Evolutionary conservation across 2,329 filamentous ascomycete species (phyloP).

Genomic region (Metarhizium humberi): DNA sequence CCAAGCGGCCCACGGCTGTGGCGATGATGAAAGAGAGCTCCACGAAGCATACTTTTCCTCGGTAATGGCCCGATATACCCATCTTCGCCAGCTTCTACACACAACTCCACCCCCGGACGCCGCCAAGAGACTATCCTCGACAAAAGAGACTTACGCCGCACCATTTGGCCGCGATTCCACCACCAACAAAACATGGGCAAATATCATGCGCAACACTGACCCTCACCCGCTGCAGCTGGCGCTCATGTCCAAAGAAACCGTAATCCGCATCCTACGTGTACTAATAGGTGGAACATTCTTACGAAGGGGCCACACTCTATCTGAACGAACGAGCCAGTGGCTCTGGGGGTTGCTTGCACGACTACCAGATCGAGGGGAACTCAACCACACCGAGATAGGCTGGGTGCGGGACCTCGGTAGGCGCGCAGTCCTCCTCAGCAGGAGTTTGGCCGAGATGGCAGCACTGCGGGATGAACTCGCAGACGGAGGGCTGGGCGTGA

Average conservation of each 20-base stretch:
- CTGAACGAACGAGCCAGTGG: slow-evolving; percentile 68
- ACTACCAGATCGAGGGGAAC: slow-evolving; percentile 62
- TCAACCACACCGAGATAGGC: slow-evolving; percentile 67
- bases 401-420: slow-evolving; percentile 73
- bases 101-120: slow-evolving; percentile 41
- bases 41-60: slow-evolving; percentile 59
- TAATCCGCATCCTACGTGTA: slow-evolving; percentile 58
- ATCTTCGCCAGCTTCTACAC: slow-evolving; percentile 55
- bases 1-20: slow-evolving; percentile 14
- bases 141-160: slow-evolving; percentile 46
- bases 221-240: slow-evolving; percentile 51
- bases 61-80: slow-evolving; percentile 54
- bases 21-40: slow-evolving; percentile 31
- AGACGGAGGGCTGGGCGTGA: slow-evolving; percentile 29
- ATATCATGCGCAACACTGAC: slow-evolving; percentile 41
- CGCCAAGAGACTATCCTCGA: slow-evolving; percentile 41
- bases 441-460: slow-evolving; percentile 44
- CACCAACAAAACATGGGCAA: slow-evolving; percentile 42
- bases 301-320: slow-evolving; percentile 47
- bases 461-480: slow-evolving; percentile 33
- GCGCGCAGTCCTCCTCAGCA: slow-evolving; percentile 55
- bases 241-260: slow-evolving; percentile 55
- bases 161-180: slow-evolving; percentile 41
- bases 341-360: slow-evolving; percentile 74
- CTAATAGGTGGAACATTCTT: slow-evolving; percentile 57